A percentile compares a stretch with the other conserved stretches of the same genome.
Conservation (phyloP, 768 basidiomycete genomes). For the Amanita pallidorosea region DNA sequence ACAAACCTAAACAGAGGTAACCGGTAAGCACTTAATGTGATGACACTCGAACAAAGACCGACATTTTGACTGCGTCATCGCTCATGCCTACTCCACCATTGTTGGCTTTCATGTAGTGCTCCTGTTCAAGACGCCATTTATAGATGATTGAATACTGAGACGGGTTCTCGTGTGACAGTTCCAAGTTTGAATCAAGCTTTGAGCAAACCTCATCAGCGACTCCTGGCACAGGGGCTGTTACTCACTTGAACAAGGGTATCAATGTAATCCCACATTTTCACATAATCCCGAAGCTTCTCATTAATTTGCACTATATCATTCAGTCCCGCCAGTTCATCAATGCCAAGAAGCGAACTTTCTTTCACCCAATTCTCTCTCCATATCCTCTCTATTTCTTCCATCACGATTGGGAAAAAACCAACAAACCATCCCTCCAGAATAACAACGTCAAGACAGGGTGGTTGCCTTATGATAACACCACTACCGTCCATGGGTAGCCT, state of each 20-base stretch:
- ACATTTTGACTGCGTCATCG: constrained; percentile 63
- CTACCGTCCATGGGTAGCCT: constrained; percentile 36
- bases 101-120: constrained; percentile 74
- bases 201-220: background rate
- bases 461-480: constrained; percentile 31
- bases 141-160: constrained; percentile 53
- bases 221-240: background rate
- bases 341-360: constrained; percentile 24
- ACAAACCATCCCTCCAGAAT: constrained; percentile 96
- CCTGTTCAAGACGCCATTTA: constrained; percentile 84
- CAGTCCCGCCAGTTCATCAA: constrained; percentile 29
- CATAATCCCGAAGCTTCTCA: constrained; percentile 45
- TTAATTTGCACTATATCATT: constrained; percentile 58
- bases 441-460: constrained; percentile 54
- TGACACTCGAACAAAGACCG: constrained; percentile 19
- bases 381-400: constrained; percentile 36
- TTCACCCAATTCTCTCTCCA: constrained; percentile 40
- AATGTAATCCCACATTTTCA: constrained; percentile 59
- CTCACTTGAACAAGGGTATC: constrained; percentile 70
- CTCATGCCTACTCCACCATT: constrained; percentile 89
- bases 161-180: constrained; percentile 13
- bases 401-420: constrained; percentile 64
- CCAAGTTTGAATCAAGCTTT: constrained; percentile 18
- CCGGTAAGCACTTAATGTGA: background rate
- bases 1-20: constrained; percentile 48